A percentile compares a stretch with the other conserved stretches of the same genome.
These are phyloP conservation scores for Metarhizium rileyi DNA, from an alignment of 2,329 filamentous ascomycete genomes.

Conservation along the genomic window DNA sequence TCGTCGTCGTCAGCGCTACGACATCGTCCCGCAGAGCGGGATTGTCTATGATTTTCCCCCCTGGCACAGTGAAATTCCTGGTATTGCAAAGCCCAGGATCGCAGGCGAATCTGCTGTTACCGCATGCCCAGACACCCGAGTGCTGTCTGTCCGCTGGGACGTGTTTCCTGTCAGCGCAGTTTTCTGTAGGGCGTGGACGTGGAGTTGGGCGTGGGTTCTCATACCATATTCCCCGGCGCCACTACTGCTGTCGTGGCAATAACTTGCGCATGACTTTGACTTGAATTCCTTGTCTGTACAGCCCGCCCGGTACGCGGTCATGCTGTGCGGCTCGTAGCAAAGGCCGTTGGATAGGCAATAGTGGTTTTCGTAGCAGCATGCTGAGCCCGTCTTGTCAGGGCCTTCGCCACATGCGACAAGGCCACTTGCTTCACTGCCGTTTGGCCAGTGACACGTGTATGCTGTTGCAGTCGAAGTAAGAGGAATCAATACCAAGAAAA, in stretches of 20 bases:
- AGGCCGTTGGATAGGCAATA: slow-evolving; percentile 3
- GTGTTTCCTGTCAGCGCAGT: background rate
- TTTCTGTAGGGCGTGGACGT: background rate
- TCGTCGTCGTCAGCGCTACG: background rate
- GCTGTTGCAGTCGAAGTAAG: background rate
- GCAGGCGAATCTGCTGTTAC: background rate
- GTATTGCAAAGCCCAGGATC: background rate
- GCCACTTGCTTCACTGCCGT: background rate
- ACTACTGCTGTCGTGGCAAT: background rate
- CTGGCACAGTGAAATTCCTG: background rate
- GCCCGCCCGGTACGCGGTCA: background rate
- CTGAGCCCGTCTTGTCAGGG: background rate
- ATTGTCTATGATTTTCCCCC: background rate
- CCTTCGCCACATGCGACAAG: background rate
- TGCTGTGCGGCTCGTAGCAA: background rate
- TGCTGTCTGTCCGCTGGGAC: background rate
- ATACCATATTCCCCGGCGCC: background rate
- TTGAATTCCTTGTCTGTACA: background rate
- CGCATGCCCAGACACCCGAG: background rate
- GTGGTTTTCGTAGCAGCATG: slow-evolving; percentile 1
- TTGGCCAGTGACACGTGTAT: background rate
- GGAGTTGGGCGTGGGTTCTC: background rate
- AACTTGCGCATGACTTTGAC: slow-evolving; percentile 1
- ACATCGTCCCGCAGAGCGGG: too few species aligned
- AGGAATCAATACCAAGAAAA: background rate